Base-by-base conservation (phyloP, 2,329 filamentous ascomycete genomes). In the Fusarium humuli region DNA sequence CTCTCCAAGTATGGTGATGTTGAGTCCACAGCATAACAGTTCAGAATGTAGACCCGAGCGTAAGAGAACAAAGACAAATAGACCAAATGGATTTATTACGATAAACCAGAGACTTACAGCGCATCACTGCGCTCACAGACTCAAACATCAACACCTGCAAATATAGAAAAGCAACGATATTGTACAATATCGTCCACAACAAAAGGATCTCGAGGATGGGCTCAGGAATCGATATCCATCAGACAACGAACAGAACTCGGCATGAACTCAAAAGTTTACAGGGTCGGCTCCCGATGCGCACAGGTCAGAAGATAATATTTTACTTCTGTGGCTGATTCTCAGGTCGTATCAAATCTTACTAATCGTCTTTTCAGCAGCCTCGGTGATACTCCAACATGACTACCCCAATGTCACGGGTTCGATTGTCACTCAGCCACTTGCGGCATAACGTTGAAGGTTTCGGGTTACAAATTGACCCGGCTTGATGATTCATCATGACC, bases 231-330 rank as follows among this genome's bases (percentile, higher is more conserved):
- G 7, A 6, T 18, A 1, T 32, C 30, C 13, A 8, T 10, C 16
- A 6, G 10, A 6, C 8, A 34, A 34, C 1, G 2, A 34, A 6
- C 32, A 34, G 8, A 34, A 2, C 8, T 10, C 5, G 18, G 32
- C 32, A 37, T 37, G 18, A 11, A 37, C 5, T 10, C 16, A 18
- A 11, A n/a, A 6, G 9, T 1, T 18, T n/a, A 37, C 34, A 37
- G 1, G 3, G 5, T 7, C 9, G 10, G 9, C 3, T 37, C 16
- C 18, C 9, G n/a, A 6, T 2, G 3, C 1, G 18, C 16, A 37
- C 16, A 18, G n/a, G 3, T 4, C 18, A n/a, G 18, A n/a, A 1
- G 34, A 37, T n/a, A 3, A 1, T 1, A n/a, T 0, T 18, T n/a
- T n/a, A n/a, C 14, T 16, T 10, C 16, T 37, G 34, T 37, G 10